Evolutionary conservation across 2,329 filamentous ascomycete genomes (phyloP), one percentile per base, ranked within the genome.

Genomic region (Raffaelea arxii): DNA sequence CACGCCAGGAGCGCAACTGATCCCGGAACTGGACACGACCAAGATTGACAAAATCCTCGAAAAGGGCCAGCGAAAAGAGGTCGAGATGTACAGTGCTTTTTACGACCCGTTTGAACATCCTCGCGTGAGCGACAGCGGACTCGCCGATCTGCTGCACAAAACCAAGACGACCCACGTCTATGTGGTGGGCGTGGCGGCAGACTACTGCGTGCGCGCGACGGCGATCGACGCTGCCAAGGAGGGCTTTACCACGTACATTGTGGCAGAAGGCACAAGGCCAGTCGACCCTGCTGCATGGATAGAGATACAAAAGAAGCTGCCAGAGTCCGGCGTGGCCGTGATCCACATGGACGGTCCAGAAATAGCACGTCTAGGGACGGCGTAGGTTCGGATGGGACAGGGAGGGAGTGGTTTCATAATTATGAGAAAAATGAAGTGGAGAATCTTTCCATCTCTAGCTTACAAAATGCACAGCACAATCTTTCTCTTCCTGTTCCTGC

Each of bases 21-120:
- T 92, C 6, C 75, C 82, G 0, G 88, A 89, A 59, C 72, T 97
- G 1, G 69, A 87, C 46, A 60, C 71, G 39, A 56, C 59, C 7
- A 71, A 69, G 16, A 54, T 94, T n/a, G 74, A 91, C 54, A 55
- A 65, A 30, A 68, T 88, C 24, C 66, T 96, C 14, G 75, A 85
- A 54, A 98, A 98, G 68, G 92, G 92, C 11, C 75, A 72, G 59
- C 74, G 88, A 59, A 62, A 71, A 39, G 69, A 75, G 39, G 77
- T 95, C 2, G 92, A 98, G 65, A 95, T 96, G 85, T 97, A 96
- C 66, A 91, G 84, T 51, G 89, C 84, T 1, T 97, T 98, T 57
- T 82, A 83, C 50, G 86, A 90, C 59, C 85, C 86, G 0, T 91
- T 96, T 56, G 65, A 65, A 35, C 71, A 72, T 6, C 79, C 80